Percentiles rank a stretch among this genome's conserved stretches.
phyloP scores from a whole-genome alignment of 495 filamentous ascomycete genomes.

The Haplographium delicatum region DNA sequence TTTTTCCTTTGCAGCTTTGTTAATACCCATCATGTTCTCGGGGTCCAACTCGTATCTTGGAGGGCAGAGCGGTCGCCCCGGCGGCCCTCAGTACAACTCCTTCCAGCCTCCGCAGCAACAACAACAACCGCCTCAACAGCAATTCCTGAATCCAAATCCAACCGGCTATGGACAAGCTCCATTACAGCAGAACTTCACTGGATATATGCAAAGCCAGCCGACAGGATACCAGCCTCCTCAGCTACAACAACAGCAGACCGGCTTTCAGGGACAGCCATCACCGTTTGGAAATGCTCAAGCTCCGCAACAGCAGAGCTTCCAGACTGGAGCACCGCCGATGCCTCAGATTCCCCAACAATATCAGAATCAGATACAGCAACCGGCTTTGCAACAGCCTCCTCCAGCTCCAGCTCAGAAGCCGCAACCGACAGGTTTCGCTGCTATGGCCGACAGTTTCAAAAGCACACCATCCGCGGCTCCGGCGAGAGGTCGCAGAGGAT shows the following conservation, averaged over 20 bases:
- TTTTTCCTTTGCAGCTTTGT: constrained; percentile 7
- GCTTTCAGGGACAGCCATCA: constrained; percentile 33
- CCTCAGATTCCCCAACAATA: constrained; percentile 51
- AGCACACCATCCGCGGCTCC: constrained; percentile 48
- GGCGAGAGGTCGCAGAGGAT: constrained; percentile 41
- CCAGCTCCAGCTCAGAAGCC: constrained; percentile 47
- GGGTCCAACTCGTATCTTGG: constrained; percentile 81
- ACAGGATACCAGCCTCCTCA: constrained; percentile 44
- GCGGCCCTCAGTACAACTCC: constrained; percentile 51
- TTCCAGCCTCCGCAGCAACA: constrained; percentile 49
- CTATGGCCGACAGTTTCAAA: constrained; percentile 84
- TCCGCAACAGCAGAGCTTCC: constrained; percentile 40
- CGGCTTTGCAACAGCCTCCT: constrained; percentile 32
- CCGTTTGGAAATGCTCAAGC: constrained; percentile 34
- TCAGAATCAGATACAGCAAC: constrained; percentile 27
- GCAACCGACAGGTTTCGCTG: constrained; percentile 67
- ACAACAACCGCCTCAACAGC: constrained; percentile 54
- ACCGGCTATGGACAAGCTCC: constrained; percentile 53
- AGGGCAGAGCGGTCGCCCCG: constrained; percentile 67
- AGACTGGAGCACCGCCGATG: constrained; percentile 46
- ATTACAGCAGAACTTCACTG: constrained; percentile 59
- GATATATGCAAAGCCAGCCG: constrained; percentile 46
- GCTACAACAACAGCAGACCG: constrained; percentile 38
- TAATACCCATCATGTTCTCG: constrained; percentile 64
- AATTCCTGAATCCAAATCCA: constrained; percentile 54